Conservation (phyloP, 1,139 yeast species). For the Geotrichum reessii region DNA sequence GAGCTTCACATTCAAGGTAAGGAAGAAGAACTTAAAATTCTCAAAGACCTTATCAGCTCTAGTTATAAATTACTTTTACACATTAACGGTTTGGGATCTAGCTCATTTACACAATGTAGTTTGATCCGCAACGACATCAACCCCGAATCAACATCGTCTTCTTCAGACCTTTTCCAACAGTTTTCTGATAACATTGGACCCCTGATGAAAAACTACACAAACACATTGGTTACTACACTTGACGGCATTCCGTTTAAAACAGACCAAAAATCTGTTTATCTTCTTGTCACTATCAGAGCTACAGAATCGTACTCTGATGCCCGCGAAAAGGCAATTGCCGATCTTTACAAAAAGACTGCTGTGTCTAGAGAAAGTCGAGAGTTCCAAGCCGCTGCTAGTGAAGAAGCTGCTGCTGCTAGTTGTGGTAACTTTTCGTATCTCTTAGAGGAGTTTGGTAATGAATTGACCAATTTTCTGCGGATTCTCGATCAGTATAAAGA, state of each 20-base stretch:
- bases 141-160: constrained; percentile 7
- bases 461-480: constrained; percentile 47
- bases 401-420: constrained; percentile 78
- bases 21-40: constrained; percentile 47
- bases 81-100: constrained; percentile 61
- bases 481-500: constrained; percentile 44
- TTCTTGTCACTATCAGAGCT: constrained; percentile 49
- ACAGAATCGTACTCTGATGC: constrained; percentile 51
- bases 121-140: constrained; percentile 26
- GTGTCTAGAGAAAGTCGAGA: constrained; percentile 36
- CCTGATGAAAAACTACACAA: constrained; percentile 54
- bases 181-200: constrained; percentile 69
- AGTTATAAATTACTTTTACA: constrained; percentile 52
- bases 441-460: constrained; percentile 57
- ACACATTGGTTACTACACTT: constrained; percentile 56
- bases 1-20: constrained; percentile 54
- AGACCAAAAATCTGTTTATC: constrained; percentile 41
- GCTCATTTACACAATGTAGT: constrained; percentile 62
- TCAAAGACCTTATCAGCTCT: constrained; percentile 46
- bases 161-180: constrained; percentile 52
- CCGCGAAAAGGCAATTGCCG: constrained; percentile 52
- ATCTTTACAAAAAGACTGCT: constrained; percentile 54
- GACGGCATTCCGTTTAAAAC: constrained; percentile 54
- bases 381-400: constrained; percentile 49
- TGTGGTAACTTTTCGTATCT: constrained; percentile 75